Evolutionary conservation across 148 eudicot genomes (phyloP).

Genomic region (Drosera capensis): DNA sequence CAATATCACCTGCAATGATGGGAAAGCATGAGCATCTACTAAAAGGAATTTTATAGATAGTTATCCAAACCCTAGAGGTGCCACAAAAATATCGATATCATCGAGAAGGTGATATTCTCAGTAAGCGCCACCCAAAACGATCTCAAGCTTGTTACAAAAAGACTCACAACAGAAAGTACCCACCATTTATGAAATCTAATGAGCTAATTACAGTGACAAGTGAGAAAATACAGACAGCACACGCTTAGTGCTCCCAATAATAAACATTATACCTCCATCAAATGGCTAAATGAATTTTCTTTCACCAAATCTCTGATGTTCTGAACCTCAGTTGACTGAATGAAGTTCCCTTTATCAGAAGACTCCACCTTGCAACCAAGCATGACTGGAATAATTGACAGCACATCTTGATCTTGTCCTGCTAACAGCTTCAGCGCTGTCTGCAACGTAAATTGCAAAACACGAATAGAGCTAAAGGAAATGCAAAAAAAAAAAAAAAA

Average conservation of each 20-base stretch:
- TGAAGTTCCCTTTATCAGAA: conserved; percentile 24
- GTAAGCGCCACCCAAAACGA: too few species aligned
- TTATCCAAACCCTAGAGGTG: too few species aligned
- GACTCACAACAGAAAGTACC: too few species aligned
- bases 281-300: conserved; percentile 83
- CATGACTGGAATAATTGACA: conserved; percentile 45
- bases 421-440: conserved; percentile 62
- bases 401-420: conserved; percentile 50
- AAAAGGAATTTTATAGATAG: too few species aligned
- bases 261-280: conserved; percentile 79
- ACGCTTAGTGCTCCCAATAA: not conserved
- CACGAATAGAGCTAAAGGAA: too few species aligned
- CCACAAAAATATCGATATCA: not conserved
- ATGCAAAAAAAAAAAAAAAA: not conserved
- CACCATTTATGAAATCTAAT: too few species aligned
- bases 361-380: conserved; percentile 48
- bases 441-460: conserved; percentile 23
- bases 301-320: conserved; percentile 44
- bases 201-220: too few species aligned
- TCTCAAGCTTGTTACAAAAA: too few species aligned
- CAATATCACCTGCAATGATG: conserved; percentile 82
- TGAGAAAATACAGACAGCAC: not conserved
- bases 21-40: too few species aligned
- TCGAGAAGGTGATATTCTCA: too few species aligned
- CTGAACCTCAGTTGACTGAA: conserved; percentile 20